Evolutionary conservation across 176 grass and related monocot genomes (phyloP).

Genomic region (Areca catechu): DNA sequence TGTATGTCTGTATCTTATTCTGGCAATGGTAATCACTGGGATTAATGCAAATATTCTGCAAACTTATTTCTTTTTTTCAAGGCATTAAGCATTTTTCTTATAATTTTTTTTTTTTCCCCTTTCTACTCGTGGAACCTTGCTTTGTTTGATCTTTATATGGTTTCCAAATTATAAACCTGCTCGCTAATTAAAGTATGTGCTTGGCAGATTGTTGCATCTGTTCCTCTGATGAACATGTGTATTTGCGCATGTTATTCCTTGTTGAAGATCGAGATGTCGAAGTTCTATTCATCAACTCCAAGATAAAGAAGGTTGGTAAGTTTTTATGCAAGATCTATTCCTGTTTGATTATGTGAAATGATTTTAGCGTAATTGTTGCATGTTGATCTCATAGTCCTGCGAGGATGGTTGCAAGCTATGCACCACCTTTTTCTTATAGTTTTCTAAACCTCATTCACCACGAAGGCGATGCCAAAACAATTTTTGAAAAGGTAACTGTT

Average conservation of each 20-base stretch:
- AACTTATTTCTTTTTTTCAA: too few species aligned
- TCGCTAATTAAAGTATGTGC: neutral
- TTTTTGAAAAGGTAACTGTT: slow-evolving; percentile 71
- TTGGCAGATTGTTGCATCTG: slow-evolving; percentile 82
- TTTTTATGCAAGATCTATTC: slow-evolving; percentile 7
- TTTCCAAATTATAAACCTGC: too few species aligned
- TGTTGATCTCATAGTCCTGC: slow-evolving; percentile 28
- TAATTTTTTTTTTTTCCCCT: too few species aligned
- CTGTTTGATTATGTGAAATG: too few species aligned
- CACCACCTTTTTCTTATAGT: slow-evolving; percentile 96
- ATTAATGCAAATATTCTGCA: too few species aligned
- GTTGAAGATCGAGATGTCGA: slow-evolving; percentile 95
- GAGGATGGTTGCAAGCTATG: slow-evolving; percentile 99
- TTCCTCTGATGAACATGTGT: slow-evolving; percentile 96
- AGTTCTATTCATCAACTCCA: slow-evolving; percentile 97
- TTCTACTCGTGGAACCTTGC: too few species aligned
- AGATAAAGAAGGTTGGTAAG: slow-evolving; percentile 95
- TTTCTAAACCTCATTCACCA: slow-evolving; percentile 96
- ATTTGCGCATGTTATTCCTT: slow-evolving; percentile 95
- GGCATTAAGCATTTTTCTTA: too few species aligned
- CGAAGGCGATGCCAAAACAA: slow-evolving; percentile 70
- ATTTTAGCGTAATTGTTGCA: too few species aligned
- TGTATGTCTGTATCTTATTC: too few species aligned
- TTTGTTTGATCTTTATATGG: too few species aligned
- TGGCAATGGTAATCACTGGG: too few species aligned